A percentile compares a stretch with the other conserved stretches of the same genome.
Evolutionary conservation across 2,329 filamentous ascomycete species (phyloP).

Genomic region (Lachnellula suecica): DNA sequence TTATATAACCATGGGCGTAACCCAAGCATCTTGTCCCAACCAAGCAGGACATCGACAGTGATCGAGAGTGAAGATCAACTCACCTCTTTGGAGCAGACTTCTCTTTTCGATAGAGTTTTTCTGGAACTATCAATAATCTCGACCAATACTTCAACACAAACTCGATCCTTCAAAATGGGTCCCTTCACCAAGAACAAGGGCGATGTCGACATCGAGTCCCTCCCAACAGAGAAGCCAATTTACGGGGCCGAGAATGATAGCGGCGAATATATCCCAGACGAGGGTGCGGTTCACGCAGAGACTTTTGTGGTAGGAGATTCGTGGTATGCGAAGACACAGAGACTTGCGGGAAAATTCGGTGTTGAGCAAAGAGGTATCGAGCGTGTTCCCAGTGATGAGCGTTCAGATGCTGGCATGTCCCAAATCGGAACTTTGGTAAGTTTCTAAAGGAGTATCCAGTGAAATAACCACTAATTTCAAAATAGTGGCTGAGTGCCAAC

Average conservation of each 20-base stretch:
- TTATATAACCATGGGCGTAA: conserved; percentile 15
- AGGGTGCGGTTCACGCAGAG: conserved; percentile 51
- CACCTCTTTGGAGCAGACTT: not conserved
- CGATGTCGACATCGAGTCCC: conserved; percentile 27
- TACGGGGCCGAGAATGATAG: conserved; percentile 15
- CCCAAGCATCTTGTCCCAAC: not conserved
- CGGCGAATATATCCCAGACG: conserved; percentile 26
- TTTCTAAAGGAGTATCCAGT: conserved; percentile 5
- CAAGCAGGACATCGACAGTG: conserved; percentile 2
- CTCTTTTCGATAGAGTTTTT: too few relatives aligned
- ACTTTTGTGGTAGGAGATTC: conserved; percentile 56
- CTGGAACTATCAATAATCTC: too few relatives aligned
- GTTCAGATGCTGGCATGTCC: conserved; percentile 61
- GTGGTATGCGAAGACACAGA: conserved; percentile 58
- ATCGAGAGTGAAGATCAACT: not conserved
- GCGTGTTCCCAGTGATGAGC: conserved; percentile 68
- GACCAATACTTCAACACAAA: conserved; percentile 9
- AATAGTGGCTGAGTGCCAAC: conserved; percentile 73
- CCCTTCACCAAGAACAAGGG: conserved; percentile 14
- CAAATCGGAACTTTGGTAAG: conserved; percentile 72
- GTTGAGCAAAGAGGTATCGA: conserved; percentile 77
- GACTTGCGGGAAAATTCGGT: conserved; percentile 61
- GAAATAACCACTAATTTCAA: conserved; percentile 5
- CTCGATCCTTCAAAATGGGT: conserved; percentile 3
- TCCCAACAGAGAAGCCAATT: conserved; percentile 17